Conservation (phyloP, 2,329 filamentous ascomycete species). For the Cladophialophora psammophila region DNA sequence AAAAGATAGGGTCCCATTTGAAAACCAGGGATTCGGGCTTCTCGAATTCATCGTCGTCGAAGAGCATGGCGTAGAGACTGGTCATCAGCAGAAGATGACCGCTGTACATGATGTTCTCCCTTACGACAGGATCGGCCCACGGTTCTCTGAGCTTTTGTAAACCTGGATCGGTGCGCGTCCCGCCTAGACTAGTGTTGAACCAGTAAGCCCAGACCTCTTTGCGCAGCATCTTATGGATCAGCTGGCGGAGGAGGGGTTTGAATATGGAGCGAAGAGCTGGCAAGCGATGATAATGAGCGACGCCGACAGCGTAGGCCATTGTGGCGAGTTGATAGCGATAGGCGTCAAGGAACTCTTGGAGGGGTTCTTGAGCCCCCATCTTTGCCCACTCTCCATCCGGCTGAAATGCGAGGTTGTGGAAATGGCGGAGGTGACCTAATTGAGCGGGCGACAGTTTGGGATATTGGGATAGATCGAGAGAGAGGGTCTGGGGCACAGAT, state of each 20-base stretch:
- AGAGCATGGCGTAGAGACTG: conserved; percentile 52
- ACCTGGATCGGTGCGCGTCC: conserved; percentile 47
- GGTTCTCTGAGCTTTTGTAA: conserved; percentile 51
- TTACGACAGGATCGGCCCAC: conserved; percentile 52
- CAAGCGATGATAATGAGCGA: conserved; percentile 51
- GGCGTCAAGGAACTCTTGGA: conserved; percentile 47
- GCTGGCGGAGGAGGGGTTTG: conserved; percentile 46
- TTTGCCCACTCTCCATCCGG: conserved; percentile 35
- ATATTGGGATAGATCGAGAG: conserved; percentile 34
- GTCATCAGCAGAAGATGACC: conserved; percentile 53
- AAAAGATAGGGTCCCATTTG: conserved; percentile 52
- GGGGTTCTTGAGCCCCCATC: conserved; percentile 42
- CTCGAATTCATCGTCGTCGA: conserved; percentile 53
- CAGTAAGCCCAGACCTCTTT: conserved; percentile 55
- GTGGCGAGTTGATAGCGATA: conserved; percentile 53
- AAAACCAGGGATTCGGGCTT: conserved; percentile 46
- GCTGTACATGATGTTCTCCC: conserved; percentile 55
- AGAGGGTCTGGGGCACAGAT: background rate
- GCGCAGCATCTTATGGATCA: conserved; percentile 54
- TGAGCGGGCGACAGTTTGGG: conserved; percentile 33
- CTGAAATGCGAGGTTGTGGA: conserved; percentile 34
- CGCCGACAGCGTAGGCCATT: conserved; percentile 50
- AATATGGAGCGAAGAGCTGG: conserved; percentile 47
- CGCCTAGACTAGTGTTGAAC: conserved; percentile 50
- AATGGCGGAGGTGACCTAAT: conserved; percentile 34